Base-by-base conservation (phyloP, 83 land plant genomes). In the Picea abies region DNA sequence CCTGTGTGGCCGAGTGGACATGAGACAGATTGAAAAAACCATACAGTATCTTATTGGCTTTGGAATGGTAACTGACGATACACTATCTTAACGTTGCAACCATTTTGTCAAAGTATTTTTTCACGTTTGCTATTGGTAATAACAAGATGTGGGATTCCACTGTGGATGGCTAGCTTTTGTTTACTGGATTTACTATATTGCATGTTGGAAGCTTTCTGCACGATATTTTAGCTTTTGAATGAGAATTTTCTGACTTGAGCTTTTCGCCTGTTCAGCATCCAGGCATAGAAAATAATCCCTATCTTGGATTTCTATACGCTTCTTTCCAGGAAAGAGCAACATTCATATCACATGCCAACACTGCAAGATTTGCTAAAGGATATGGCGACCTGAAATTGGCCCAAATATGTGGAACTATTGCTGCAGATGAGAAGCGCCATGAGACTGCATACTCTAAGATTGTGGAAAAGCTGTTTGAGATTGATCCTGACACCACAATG, bases 371-470 rank as follows among this genome's bases (percentile, higher is more conserved):
- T 15, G 92, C 92, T 15, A 90, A 90, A 81, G 83, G 84, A 1
- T 83, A 78, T 52, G 92, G 92, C 14, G 91, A 90, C 56, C 0
- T 68, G 12, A 90, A 82, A 19, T 78, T 90, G 82, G 92, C 92
- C 14, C 85, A 90, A 60, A 84, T 90, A 26, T 90, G 92, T 64
- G 92, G 92, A 25, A 83, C 70, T 5, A 90, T 90, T 80, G 92
- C 92, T 14, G 85, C 92, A 26, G 92, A 90, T 79, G 90, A 90
- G 81, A 89, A 84, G 79, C 91, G 91, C 63, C 90, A 88, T 29
- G 90, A 88, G 52, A 86, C 85, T 37, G 90, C 90, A 58, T 88
- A 88, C 60, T 86, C 86, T 26, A 88, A 88, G 79, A 88, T 88
- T 7, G 89, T 86, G 41, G 88, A 86, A 81, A 88, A 89, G 86